phyloP scores from a whole-genome alignment of 179 eudicot species.

The Beta lomatogona region DNA sequence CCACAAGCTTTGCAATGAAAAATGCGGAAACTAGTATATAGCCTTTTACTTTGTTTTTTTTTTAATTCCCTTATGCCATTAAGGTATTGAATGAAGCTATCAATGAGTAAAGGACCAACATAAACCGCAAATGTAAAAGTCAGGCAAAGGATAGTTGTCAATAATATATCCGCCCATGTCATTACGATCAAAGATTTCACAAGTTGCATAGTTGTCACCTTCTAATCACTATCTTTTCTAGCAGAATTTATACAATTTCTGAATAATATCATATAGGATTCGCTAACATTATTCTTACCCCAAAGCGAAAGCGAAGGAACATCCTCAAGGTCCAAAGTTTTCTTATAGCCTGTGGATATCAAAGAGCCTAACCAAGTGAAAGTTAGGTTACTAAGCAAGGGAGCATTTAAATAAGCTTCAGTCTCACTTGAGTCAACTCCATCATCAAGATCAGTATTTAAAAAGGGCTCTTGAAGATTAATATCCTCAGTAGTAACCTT shows the following conservation, averaged over 20 bases:
- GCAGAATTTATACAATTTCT: conserved; percentile 34
- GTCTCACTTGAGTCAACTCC: conserved; percentile 17
- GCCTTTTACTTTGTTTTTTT: conserved; percentile 61
- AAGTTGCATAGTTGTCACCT: conserved; percentile 57
- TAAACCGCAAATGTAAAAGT: conserved; percentile 56
- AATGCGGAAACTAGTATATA: conserved; percentile 57
- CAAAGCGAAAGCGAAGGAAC: conserved; percentile 70
- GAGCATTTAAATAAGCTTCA: conserved; percentile 49
- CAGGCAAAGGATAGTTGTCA: conserved; percentile 49
- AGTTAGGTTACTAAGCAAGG: conserved; percentile 54
- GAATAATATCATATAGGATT: conserved; percentile 52
- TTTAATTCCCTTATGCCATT: conserved; percentile 43
- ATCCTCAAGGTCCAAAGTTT: conserved; percentile 70
- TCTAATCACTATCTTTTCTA: conserved; percentile 32
- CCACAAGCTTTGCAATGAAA: conserved; percentile 62
- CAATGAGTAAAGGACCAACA: conserved; percentile 88
- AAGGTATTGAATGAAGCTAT: conserved; percentile 72
- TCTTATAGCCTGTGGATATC: conserved; percentile 56
- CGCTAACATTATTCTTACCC: conserved; percentile 53
- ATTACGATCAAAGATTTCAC: conserved; percentile 55
- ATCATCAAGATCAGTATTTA: conserved; percentile 43
- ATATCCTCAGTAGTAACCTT: conserved; percentile 24
- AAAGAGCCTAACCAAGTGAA: conserved; percentile 77
- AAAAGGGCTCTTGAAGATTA: conserved; percentile 57
- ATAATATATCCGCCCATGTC: conserved; percentile 53